A percentile compares a stretch with the other conserved stretches of the same genome.
Evolutionary conservation across 1,139 yeast genomes (phyloP).

Genomic region (Taphrina pruni): DNA sequence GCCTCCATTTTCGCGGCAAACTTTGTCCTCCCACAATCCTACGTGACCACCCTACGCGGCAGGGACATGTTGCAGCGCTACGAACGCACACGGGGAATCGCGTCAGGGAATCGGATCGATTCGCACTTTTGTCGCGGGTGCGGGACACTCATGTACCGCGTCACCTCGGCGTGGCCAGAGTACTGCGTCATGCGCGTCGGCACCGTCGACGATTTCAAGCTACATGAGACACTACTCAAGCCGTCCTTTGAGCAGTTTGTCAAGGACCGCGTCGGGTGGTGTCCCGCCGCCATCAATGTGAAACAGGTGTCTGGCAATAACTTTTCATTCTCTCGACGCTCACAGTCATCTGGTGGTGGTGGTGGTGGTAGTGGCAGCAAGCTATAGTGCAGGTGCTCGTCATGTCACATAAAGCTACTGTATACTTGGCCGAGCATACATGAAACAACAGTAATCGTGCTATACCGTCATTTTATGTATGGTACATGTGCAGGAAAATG

Average conservation of each 20-base stretch:
- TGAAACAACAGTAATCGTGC: too few species aligned
- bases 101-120: not conserved
- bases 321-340: not conserved
- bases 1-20: conserved; percentile 17
- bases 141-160: conserved; percentile 16
- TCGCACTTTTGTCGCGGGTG: not conserved
- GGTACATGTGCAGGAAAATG: too few species aligned
- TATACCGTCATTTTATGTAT: too few species aligned
- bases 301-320: conserved; percentile 2
- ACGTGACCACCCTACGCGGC: not conserved
- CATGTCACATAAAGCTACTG: too few species aligned
- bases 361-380: too few species aligned
- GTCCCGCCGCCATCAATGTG: conserved; percentile 2
- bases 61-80: not conserved
- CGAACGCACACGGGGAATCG: not conserved
- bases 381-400: too few species aligned
- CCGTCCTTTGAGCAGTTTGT: conserved; percentile 8
- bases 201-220: conserved; percentile 9
- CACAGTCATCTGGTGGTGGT: too few species aligned
- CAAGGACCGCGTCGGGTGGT: conserved; percentile 17
- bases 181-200: conserved; percentile 14
- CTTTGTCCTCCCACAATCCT: not conserved
- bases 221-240: conserved; percentile 6
- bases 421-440: too few species aligned
- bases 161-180: conserved; percentile 3